Evolutionary conservation across 2,329 filamentous ascomycete species (phyloP), one percentile per base, ranked within the genome.

Genomic region (Cryphonectria radicalis): DNA sequence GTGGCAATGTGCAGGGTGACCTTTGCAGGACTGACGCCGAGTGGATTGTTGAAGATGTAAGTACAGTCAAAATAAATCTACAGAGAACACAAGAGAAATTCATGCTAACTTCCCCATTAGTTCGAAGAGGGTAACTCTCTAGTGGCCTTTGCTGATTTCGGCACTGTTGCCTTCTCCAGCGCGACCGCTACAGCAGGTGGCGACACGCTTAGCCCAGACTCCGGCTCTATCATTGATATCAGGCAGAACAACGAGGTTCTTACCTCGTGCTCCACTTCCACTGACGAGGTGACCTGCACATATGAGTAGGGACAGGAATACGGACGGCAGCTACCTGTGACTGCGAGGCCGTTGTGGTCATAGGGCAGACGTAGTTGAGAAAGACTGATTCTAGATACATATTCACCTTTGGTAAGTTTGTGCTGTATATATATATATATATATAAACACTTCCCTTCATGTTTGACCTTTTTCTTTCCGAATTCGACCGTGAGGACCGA

Each of bases 1-100:
- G 74, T 57, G 81, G 79, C 66, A 46, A 57, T 35, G 50, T 59
- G 17, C n/a, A 69, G 14, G 67, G 67, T 3, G 35, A 43, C 50
- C 67, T 69, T 7, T 69, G 67, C 67, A 80, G 85, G 55, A 75
- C 77, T 0, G 88, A 88, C 73, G 88, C 86, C 14, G 88, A 90
- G 76, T 90, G 88, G 87, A 89, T 90, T 73, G 86, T 89, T 11
- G 87, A 89, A 79, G 85, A 86, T 69, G 67, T 69, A 28, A 69
- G 60, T 40, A 4, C 2, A n/a, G 5, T n/a, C 19, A 19, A 8
- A 22, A 6, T 8, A 1, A 3, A 22, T 37, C 1, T 42, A 17
- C 32, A 40, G 2, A 63, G 14, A 6, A 10, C 1, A 10, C 1
- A 10, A 14, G 22, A 2, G 4, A 25, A 6, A 6, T 35, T 40